phyloP scores from a whole-genome alignment of 192 early-diverging fungal species.

The Polychytrium aggregatum region DNA sequence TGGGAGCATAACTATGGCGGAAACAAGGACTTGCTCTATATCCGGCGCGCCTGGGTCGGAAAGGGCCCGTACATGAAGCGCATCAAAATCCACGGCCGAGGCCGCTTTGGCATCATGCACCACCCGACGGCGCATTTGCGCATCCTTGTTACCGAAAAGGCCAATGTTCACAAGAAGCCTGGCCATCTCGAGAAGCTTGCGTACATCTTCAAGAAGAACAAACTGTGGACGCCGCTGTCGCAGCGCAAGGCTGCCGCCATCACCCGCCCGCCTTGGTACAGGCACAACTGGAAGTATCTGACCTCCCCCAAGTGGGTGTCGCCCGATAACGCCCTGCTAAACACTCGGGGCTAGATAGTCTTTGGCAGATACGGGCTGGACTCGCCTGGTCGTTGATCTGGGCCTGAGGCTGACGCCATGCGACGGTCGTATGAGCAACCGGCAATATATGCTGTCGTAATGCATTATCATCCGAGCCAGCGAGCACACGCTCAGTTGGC shows the following conservation, averaged over 20 bases:
- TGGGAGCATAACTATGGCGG: slow-evolving; percentile 15
- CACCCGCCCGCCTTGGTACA: slow-evolving; percentile 27
- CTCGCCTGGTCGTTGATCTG: too few species aligned
- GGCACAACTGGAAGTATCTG: slow-evolving; percentile 37
- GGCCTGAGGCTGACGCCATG: too few species aligned
- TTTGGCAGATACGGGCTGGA: too few species aligned
- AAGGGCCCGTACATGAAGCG: slow-evolving; percentile 68
- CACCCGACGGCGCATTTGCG: slow-evolving; percentile 69
- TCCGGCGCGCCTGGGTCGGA: slow-evolving; percentile 68
- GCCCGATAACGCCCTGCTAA: slow-evolving; percentile 18
- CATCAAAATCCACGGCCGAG: slow-evolving; percentile 66
- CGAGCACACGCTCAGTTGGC: too few species aligned
- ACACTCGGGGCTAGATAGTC: too few species aligned
- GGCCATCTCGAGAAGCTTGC: slow-evolving; percentile 25
- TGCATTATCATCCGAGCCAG: too few species aligned
- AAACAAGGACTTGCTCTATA: slow-evolving; percentile 14
- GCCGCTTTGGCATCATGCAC: slow-evolving; percentile 65
- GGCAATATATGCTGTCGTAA: too few species aligned
- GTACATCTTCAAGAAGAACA: slow-evolving; percentile 17
- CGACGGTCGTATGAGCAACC: too few species aligned
- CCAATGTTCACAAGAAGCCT: slow-evolving; percentile 11
- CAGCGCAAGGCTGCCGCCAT: too few species aligned
- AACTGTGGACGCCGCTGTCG: slow-evolving; percentile 22
- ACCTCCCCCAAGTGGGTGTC: slow-evolving; percentile 23
- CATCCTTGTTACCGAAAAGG: slow-evolving; percentile 58